Percentiles rank a stretch among this genome's conserved stretches.
Evolutionary conservation across 192 early-diverging fungal species (phyloP).

Genomic region (Coemansia sp.): DNA sequence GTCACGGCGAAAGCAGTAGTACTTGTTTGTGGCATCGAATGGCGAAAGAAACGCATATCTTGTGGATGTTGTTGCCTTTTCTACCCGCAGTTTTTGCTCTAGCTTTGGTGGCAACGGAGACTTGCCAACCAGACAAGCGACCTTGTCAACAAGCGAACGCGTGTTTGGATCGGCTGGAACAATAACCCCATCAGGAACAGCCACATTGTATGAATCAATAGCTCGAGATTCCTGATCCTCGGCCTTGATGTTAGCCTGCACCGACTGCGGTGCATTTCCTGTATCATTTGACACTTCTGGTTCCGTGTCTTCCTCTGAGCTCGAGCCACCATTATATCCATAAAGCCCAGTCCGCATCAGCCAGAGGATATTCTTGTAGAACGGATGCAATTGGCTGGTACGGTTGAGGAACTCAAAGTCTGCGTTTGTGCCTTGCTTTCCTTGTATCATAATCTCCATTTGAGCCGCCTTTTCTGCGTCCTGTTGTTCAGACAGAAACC

Average conservation of each 20-base stretch:
- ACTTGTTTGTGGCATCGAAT: slow-evolving; percentile 13
- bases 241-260: background rate
- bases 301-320: slow-evolving; percentile 20
- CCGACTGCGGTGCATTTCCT: background rate
- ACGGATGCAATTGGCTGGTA: slow-evolving; percentile 60
- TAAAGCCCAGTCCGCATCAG: slow-evolving; percentile 63
- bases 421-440: slow-evolving; percentile 69
- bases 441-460: slow-evolving; percentile 72
- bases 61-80: slow-evolving; percentile 23
- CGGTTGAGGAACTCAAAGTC: slow-evolving; percentile 70
- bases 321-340: slow-evolving; percentile 40
- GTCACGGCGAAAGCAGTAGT: slow-evolving; percentile 37
- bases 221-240: background rate
- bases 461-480: slow-evolving; percentile 51
- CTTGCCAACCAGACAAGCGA: slow-evolving; percentile 24
- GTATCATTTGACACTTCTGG: background rate
- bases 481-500: slow-evolving; percentile 59
- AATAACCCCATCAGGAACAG: slow-evolving; percentile 10
- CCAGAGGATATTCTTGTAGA: slow-evolving; percentile 67
- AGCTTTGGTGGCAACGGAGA: slow-evolving; percentile 17
- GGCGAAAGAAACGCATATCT: slow-evolving; percentile 32
- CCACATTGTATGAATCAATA: background rate
- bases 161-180: slow-evolving; percentile 15
- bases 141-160: slow-evolving; percentile 24
- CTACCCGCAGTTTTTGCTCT: slow-evolving; percentile 22